Base-by-base conservation (phyloP, 176 grass and related monocot genomes). In the Aegilops sharonensis region DNA sequence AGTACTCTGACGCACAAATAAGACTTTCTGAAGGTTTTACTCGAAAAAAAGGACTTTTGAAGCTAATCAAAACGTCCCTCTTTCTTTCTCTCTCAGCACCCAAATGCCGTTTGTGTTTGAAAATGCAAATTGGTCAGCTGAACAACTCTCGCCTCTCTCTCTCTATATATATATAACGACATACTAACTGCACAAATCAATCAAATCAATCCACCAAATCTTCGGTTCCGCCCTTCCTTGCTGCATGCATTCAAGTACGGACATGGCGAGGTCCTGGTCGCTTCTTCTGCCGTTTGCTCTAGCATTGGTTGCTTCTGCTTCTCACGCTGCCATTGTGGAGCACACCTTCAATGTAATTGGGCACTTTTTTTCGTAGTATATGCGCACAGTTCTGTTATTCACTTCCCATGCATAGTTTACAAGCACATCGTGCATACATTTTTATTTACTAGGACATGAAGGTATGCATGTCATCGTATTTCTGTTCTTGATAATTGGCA, bases 271-370 rank as follows among this genome's bases (percentile, higher is more conserved):
- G 7, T 5, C 32, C 17, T 77, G 45, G 59, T 66, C 10, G 3
- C 6, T 75, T 23, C 18, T 65, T 68, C 1, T 81, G 77, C 71
- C 60, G 13, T 4, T 87, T 24, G 87, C 60, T 60, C 47, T 85
- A 39, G 4, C 34, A 10, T 45, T 85, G 34, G 3, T 81, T 13
- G 45, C 69, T 11, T 81, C 42, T 1, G 69, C 59, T 25, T 37
- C 52, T 12, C 54, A 50, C 1, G 85, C 37, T 24, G 77, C 67
- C 9, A 30, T 73, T 8, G 67, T 80, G 20, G 85, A 87, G 54
- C 85, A 80, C 77, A 87, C 67, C 14, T 80, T 87, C 67, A 87
- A 87, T 50, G 85, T 87, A 86, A 43, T 68, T 30, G 4, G 21
- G 39, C 11, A 8, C 12, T 56, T 9, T 0, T 8, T 36, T 37